Conservation (phyloP, 352 stramenopile genomes). For the Phytophthora sp. region DNA sequence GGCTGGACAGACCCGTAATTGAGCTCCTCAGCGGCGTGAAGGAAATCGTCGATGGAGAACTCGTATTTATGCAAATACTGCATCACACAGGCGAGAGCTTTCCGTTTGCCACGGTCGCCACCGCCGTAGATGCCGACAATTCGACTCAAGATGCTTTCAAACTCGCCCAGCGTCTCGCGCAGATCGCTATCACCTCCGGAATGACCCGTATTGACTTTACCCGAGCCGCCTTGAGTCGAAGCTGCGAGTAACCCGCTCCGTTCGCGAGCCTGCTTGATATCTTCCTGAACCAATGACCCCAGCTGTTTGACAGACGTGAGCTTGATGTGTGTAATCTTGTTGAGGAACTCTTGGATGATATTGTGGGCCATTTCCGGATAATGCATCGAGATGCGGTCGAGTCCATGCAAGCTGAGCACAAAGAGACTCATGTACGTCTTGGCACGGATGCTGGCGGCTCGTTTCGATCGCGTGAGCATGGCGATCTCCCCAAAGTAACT, state of each 20-base stretch:
- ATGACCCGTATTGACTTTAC: conserved; percentile 1
- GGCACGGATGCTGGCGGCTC: conserved; percentile 77
- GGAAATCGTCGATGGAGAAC: conserved; percentile 80
- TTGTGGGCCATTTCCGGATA: conserved; percentile 84
- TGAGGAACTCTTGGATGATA: conserved; percentile 77
- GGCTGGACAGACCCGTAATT: conserved; percentile 25
- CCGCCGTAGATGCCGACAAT: conserved; percentile 77
- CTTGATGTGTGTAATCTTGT: conserved; percentile 86
- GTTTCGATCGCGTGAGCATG: conserved; percentile 82
- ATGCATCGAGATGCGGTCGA: conserved; percentile 76
- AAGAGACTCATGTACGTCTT: conserved; percentile 84
- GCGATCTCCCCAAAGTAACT: conserved; percentile 86
- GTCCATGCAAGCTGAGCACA: conserved; percentile 71
- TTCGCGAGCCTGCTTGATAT: conserved; percentile 42
- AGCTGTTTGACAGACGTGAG: conserved; percentile 48
- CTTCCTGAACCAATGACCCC: conserved; percentile 40
- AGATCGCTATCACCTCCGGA: conserved; percentile 42
- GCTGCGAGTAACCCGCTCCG: conserved; percentile 39
- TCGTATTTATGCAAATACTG: conserved; percentile 85
- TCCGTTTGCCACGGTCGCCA: conserved; percentile 73
- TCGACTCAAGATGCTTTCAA: conserved; percentile 56
- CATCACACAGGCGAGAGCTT: conserved; percentile 74
- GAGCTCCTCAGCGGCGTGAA: conserved; percentile 66
- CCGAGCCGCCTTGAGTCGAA: conserved; percentile 1
- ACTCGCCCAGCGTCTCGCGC: conserved; percentile 53